These are phyloP conservation scores for Alternaria dauci DNA, from an alignment of 2,329 filamentous ascomycete species.

Conservation along the genomic window DNA sequence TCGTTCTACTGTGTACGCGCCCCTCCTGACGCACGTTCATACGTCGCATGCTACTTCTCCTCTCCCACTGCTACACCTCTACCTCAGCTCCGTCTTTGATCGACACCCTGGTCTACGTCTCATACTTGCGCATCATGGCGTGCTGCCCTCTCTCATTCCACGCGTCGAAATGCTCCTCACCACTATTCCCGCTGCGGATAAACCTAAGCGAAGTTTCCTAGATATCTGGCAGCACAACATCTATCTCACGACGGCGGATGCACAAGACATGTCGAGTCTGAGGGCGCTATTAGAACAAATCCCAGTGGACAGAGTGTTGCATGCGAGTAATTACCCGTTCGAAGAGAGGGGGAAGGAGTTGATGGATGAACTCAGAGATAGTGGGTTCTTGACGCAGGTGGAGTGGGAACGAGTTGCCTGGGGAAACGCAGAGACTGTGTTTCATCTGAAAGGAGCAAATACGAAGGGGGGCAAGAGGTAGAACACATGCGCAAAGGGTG, in stretches of 20 bases:
- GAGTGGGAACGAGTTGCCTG: slow-evolving; percentile 61
- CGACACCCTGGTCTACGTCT: slow-evolving; percentile 63
- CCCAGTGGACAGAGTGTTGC: slow-evolving; percentile 61
- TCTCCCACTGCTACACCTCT: slow-evolving; percentile 60
- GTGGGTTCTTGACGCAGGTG: slow-evolving; percentile 59
- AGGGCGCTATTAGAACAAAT: slow-evolving; percentile 56
- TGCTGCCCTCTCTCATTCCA: slow-evolving; percentile 64
- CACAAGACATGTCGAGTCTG: slow-evolving; percentile 61
- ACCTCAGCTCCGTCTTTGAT: slow-evolving; percentile 64
- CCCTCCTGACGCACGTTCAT: slow-evolving; percentile 33
- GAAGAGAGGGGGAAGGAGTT: slow-evolving; percentile 59
- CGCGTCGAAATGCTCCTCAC: slow-evolving; percentile 48
- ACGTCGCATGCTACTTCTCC: slow-evolving; percentile 63
- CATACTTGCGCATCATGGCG: slow-evolving; percentile 62
- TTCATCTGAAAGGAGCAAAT: slow-evolving; percentile 20
- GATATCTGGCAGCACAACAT: slow-evolving; percentile 65
- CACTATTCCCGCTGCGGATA: slow-evolving; percentile 29
- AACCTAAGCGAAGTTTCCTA: slow-evolving; percentile 49
- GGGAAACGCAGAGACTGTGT: slow-evolving; percentile 58
- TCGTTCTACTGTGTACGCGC: slow-evolving; percentile 19
- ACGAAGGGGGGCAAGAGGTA: slow-evolving; percentile 3
- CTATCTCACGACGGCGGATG: slow-evolving; percentile 66
- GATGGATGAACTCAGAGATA: slow-evolving; percentile 59
- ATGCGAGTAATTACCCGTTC: slow-evolving; percentile 67
- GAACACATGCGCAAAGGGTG: not conserved